Base-by-base conservation (phyloP, 1,139 yeast species). In the Scheffersomyces stambukii region DNA sequence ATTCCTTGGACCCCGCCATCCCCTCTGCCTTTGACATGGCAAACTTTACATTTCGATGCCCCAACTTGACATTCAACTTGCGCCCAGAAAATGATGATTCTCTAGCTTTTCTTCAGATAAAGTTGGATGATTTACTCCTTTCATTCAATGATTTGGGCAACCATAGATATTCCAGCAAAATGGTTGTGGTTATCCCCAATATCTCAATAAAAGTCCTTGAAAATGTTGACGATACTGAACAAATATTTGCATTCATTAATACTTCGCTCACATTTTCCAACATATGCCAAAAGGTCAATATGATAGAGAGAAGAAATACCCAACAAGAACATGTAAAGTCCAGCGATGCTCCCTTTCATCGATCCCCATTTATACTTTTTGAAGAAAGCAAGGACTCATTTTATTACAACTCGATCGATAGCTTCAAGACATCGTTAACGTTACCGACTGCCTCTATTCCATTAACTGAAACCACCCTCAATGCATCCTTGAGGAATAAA, bases 291-390 rank as follows among this genome's bases (percentile, higher is more conserved):
- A 73, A 75, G 35, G 57, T 65, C 6, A 61, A 77, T 28, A 72
- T 69, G 46, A 50, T 52, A 1, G 63, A 63, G 7, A 71, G 70
- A 25, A 57, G 76, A 33, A 50, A 50, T 8, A 48, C 57, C 12
- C 96, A 88, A 50, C 80, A 80, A 33, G 63, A 64, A 5, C 94
- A 84, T 50, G 60, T 88, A 2, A 60, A 74, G 14, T 43, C 63
- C 8, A 83, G 84, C 45, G 98, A 91, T 59, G 83, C 85, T 0
- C 89, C 95, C 0, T 86, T 75, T 41, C 93, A 84, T 42, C 59
- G 98, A 30, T 63, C 77, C 13, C 80, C 94, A 0, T 88, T 86
- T 47, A 52, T 89, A 20, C 54, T 89, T 11, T 70, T 71, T 7
- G 66, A 64, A 8, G 66, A 70, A 12, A 56, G 60, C 12, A 64